These are phyloP conservation scores for Rheum nobile DNA, from an alignment of 148 eudicot genomes.

Conservation along the genomic window DNA sequence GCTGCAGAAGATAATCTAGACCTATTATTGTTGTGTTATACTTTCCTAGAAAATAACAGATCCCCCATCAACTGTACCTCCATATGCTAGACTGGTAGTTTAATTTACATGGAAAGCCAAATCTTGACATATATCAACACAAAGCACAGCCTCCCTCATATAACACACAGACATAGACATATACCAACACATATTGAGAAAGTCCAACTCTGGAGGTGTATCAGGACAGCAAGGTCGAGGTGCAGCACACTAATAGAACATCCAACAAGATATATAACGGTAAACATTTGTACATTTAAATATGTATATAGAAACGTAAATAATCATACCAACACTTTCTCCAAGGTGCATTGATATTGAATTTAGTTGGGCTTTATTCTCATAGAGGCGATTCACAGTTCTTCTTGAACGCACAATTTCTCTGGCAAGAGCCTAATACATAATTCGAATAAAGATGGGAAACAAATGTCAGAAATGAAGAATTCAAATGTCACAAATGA, in stretches of 20 bases:
- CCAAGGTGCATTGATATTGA: constrained; percentile 99
- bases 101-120: no score
- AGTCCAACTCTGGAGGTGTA: background rate
- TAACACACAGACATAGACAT: background rate
- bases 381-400: constrained; percentile 92
- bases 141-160: no score
- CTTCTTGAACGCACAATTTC: constrained; percentile 78
- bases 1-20: no score
- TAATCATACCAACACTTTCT: constrained; percentile 88
- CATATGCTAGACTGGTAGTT: no score
- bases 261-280: background rate
- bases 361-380: constrained; percentile 93
- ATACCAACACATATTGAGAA: background rate
- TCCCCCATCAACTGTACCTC: background rate
- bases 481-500: no score
- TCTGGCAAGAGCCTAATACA: constrained; percentile 73
- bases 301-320: background rate
- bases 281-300: background rate
- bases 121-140: no score
- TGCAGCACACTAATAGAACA: background rate
- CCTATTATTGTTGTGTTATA: background rate
- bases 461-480: background rate
- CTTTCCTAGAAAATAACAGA: background rate
- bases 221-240: background rate
- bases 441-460: constrained; percentile 2